These are phyloP conservation scores for Suillus clintonianus DNA, from an alignment of 768 basidiomycete species.

Conservation along the genomic window DNA sequence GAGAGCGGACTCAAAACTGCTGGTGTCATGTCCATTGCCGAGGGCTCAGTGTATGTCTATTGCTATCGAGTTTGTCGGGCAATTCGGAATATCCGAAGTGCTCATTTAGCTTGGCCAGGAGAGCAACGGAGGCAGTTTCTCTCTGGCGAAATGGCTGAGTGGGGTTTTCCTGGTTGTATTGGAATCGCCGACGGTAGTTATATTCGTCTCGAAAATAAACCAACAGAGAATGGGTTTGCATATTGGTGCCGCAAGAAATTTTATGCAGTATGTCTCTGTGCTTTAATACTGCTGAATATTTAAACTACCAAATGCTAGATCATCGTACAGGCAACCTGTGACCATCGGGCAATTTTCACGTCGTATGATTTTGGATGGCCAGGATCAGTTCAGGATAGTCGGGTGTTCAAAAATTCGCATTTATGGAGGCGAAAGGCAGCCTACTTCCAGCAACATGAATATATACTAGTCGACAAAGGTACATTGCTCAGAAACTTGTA, in stretches of 20 bases:
- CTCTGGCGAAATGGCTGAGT: too few species aligned
- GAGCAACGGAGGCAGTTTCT: too few species aligned
- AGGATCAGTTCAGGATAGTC: constrained; percentile 17
- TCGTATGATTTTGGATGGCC: constrained; percentile 26
- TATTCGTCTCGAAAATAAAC: constrained; percentile 10
- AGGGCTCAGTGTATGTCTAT: too few species aligned
- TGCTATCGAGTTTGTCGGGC: too few species aligned
- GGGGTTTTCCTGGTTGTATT: too few species aligned
- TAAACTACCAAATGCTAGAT: constrained; percentile 7
- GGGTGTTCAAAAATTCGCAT: constrained; percentile 20
- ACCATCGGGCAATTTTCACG: constrained; percentile 16
- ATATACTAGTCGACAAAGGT: constrained; percentile 21
- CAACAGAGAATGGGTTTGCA: constrained; percentile 12
- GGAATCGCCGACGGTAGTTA: too few species aligned
- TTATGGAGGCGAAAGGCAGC: constrained; percentile 12
- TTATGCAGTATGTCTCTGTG: constrained; percentile 15
- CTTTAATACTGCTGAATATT: too few species aligned
- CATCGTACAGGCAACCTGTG: constrained; percentile 20
- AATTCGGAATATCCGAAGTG: too few species aligned
- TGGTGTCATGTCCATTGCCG: too few species aligned
- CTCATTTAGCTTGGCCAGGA: too few species aligned
- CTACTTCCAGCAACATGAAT: constrained; percentile 15
- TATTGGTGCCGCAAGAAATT: constrained; percentile 23
- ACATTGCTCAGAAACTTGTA: too few species aligned
- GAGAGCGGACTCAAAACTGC: too few species aligned